Percentiles rank a stretch among this genome's conserved stretches.
phyloP scores from a whole-genome alignment of 345 rosid genomes.

The Eucalyptus grandis region DNA sequence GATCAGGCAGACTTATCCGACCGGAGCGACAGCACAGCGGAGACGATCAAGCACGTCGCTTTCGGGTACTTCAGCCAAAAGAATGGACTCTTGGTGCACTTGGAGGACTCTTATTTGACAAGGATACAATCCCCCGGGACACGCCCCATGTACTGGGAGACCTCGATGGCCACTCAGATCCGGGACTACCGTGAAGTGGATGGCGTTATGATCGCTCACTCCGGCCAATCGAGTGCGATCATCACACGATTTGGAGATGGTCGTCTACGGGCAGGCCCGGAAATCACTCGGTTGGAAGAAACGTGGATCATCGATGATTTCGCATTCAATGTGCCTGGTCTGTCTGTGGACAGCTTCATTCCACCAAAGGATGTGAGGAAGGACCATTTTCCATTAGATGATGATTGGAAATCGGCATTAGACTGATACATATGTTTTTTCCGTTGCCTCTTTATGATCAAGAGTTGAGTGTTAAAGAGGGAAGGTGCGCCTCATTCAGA shows the following conservation, averaged over 20 bases:
- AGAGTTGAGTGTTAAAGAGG: background rate
- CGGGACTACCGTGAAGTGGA: constrained; percentile 67
- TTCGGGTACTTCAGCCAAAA: constrained; percentile 94
- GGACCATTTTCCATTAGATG: constrained; percentile 13
- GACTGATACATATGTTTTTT: background rate
- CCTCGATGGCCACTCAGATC: constrained; percentile 65
- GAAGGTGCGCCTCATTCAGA: background rate
- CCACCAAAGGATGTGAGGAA: constrained; percentile 67
- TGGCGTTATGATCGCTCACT: constrained; percentile 79
- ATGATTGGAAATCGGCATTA: constrained; percentile 24
- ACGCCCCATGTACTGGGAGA: constrained; percentile 85
- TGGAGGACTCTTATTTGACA: constrained; percentile 61
- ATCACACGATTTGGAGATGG: constrained; percentile 83
- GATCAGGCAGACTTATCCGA: constrained; percentile 59
- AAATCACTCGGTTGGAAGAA: constrained; percentile 76
- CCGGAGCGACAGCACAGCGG: constrained; percentile 76
- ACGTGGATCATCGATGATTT: constrained; percentile 78
- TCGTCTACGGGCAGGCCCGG: constrained; percentile 49
- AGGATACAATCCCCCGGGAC: constrained; percentile 84
- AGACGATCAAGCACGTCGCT: constrained; percentile 83
- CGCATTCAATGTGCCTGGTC: constrained; percentile 72
- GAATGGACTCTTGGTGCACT: constrained; percentile 59
- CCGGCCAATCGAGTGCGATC: constrained; percentile 58
- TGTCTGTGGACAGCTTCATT: constrained; percentile 76
- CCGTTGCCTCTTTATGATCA: background rate